Percentiles rank a stretch among this genome's conserved stretches.
Evolutionary conservation across 306 rosid genomes (phyloP).

Genomic region (Luffa acutangula): DNA sequence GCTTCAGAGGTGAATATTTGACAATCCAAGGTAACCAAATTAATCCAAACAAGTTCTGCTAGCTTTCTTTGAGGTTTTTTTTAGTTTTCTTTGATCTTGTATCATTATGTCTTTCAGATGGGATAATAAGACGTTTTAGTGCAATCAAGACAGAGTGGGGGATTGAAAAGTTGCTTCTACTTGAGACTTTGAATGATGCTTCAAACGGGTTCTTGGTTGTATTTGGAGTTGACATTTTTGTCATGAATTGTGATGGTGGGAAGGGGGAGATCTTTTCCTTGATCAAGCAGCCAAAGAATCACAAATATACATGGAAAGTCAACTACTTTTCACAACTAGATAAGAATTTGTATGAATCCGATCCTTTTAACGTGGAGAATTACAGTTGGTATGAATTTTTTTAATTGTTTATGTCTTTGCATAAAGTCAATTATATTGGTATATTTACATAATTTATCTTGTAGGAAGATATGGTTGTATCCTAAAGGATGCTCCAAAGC

Average conservation of each 20-base stretch:
- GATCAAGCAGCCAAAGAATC: neutral
- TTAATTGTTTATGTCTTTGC: neutral
- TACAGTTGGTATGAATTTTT: neutral
- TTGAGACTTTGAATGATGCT: neutral
- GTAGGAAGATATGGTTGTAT: neutral
- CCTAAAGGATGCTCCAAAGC: neutral
- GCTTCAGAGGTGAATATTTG: neutral
- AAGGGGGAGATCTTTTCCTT: neutral
- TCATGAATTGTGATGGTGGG: neutral
- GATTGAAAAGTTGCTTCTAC: too few species aligned
- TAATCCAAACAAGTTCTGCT: neutral
- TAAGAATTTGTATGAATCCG: neutral
- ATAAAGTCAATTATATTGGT: neutral
- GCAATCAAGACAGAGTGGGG: neutral
- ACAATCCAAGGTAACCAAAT: neutral
- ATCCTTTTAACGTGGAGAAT: neutral
- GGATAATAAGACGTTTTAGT: neutral
- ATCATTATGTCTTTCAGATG: neutral
- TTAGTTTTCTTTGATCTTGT: too few species aligned
- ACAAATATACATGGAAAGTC: neutral
- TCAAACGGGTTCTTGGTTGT: neutral
- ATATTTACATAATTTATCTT: neutral
- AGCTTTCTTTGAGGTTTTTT: neutral
- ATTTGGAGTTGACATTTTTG: neutral
- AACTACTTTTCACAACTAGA: neutral